Evolutionary conservation across 768 basidiomycete genomes (phyloP).

Genomic region (Steccherinum ochraceum): DNA sequence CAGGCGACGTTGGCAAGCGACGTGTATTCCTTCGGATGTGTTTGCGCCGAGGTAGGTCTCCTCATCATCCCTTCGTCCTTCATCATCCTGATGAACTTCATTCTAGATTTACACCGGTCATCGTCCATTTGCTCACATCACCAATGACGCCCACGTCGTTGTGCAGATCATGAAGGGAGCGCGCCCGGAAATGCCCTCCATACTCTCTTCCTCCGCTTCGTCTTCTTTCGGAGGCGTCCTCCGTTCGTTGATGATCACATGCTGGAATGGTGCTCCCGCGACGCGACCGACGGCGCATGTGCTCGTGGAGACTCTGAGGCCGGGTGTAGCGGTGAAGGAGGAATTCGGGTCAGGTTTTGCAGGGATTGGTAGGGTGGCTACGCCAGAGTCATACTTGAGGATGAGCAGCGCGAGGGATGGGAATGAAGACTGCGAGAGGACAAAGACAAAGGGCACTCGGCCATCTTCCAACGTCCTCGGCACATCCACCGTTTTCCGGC

Average conservation of each 20-base stretch:
- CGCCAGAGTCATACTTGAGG: background rate
- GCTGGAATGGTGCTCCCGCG: background rate
- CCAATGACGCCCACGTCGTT: background rate
- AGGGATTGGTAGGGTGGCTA: background rate
- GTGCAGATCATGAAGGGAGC: background rate
- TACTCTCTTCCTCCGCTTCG: background rate
- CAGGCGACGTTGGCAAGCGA: background rate
- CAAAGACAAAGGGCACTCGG: background rate
- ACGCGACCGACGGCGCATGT: background rate
- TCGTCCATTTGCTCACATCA: background rate
- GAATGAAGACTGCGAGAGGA: too few species aligned
- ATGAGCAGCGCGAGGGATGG: background rate
- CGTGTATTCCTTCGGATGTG: slow-evolving; percentile 5
- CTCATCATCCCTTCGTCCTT: too few species aligned
- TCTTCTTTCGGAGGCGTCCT: background rate
- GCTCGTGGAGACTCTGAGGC: background rate
- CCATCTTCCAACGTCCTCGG: background rate
- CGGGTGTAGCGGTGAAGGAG: background rate
- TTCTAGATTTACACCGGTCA: background rate
- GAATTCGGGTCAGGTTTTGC: background rate
- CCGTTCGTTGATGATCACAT: background rate
- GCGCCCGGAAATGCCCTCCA: background rate
- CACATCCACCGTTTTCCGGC: background rate
- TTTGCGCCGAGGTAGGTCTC: slow-evolving; percentile 1
- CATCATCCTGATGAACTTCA: too few species aligned